Conservation (phyloP, 2,329 filamentous ascomycete species). For the Sporothrix schenckii region DNA sequence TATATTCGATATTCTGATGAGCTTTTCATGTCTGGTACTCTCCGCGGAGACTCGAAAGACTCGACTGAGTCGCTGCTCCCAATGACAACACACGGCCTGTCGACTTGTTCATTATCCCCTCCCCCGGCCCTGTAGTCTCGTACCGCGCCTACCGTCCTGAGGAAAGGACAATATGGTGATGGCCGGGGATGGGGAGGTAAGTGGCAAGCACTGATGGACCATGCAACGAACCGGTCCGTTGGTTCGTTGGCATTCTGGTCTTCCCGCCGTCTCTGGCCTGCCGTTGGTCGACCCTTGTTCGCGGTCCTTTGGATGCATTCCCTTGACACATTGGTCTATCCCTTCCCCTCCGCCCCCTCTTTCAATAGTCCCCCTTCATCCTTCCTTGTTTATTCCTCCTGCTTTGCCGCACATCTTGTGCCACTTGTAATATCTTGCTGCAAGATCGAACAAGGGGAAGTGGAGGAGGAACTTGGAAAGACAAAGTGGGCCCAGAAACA, state of each 20-base stretch:
- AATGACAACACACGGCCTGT: no score
- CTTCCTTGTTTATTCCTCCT: background rate
- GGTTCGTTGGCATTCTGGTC: no score
- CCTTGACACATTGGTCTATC: background rate
- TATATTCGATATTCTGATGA: background rate
- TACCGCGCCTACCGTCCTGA: background rate
- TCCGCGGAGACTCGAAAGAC: background rate
- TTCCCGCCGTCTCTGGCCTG: background rate
- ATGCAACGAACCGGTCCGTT: background rate
- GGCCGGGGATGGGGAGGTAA: background rate
- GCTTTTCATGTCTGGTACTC: background rate
- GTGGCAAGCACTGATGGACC: background rate
- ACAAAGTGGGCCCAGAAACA: background rate
- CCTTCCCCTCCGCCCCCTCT: no score
- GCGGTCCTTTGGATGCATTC: background rate
- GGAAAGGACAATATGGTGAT: background rate
- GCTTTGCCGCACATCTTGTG: background rate
- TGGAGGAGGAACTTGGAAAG: background rate
- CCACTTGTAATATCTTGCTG: constrained; percentile 8
- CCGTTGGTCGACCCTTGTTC: background rate
- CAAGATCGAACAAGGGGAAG: constrained; percentile 7
- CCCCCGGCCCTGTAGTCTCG: background rate
- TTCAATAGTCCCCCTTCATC: background rate
- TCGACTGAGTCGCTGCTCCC: background rate
- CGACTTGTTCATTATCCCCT: background rate